phyloP scores from a whole-genome alignment of 306 rosid genomes.

The Lathyrus sativus region DNA sequence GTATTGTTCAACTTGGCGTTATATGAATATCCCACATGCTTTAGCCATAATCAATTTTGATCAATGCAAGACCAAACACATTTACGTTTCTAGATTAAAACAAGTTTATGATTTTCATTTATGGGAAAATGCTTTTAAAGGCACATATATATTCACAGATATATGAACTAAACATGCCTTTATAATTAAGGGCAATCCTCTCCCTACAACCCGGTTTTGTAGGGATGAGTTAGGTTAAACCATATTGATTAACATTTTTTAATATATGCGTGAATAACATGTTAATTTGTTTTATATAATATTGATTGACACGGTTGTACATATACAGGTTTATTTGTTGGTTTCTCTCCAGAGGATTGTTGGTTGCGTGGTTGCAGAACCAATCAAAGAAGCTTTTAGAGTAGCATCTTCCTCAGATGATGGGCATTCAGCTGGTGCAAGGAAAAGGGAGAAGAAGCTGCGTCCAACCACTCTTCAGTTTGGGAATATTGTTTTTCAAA shows the following conservation, averaged over 20 bases:
- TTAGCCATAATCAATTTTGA: neutral
- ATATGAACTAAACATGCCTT: too few relatives aligned
- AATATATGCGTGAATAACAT: neutral
- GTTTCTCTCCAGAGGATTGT: slow-evolving; percentile 57
- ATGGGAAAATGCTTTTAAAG: neutral
- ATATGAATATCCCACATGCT: neutral
- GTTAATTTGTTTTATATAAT: neutral
- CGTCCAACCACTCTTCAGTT: slow-evolving; percentile 52
- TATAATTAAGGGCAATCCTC: too few relatives aligned
- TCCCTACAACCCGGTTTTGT: too few relatives aligned
- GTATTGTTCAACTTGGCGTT: neutral
- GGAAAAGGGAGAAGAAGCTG: slow-evolving; percentile 39
- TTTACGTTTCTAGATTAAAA: too few relatives aligned
- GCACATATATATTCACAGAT: too few relatives aligned
- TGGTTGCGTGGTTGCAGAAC: slow-evolving; percentile 72
- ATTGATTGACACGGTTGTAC: neutral
- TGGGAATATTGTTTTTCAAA: slow-evolving; percentile 69
- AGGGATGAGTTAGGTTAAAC: too few relatives aligned
- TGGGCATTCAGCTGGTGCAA: slow-evolving; percentile 27
- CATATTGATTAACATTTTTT: neutral
- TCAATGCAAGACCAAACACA: too few relatives aligned
- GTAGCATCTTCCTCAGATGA: slow-evolving; percentile 48
- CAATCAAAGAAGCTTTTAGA: slow-evolving; percentile 69
- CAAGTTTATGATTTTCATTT: neutral
- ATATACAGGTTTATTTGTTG: slow-evolving; percentile 66